Evolutionary conservation across 176 grass and related monocot species (phyloP), one percentile per base, ranked within the genome.

Genomic region (Oryza punctata): DNA sequence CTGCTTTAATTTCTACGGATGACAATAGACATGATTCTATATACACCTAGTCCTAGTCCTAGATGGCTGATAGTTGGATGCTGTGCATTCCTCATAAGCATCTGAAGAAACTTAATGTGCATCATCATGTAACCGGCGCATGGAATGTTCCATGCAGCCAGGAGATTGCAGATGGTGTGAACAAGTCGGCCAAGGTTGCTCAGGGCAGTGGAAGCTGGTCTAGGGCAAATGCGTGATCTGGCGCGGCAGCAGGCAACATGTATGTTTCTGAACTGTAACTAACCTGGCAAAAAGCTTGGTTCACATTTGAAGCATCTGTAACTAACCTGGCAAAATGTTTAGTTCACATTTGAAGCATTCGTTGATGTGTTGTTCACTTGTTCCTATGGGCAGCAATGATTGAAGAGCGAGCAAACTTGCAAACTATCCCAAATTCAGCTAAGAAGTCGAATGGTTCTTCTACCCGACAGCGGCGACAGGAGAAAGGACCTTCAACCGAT

Each of bases 151-250:
- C 86, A 75, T 91, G 68, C 82, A 97, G 91, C 72, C 89, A 97
- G 67, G 91, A 90, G 57, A 90, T 97, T 81, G 69, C 89, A 26
- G 81, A 85, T 63, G 89, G 84, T 41, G 82, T 97, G 69, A 91
- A 78, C 75, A 97, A 97, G 90, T 97, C 94, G 15, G 75, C 81
- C 24, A 88, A 88, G 75, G 85, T 92, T 75, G 89, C 87, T 63
- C 72, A 86, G 86, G n/a, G 85, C 91, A 57, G 91, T 92, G 50
- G 82, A 89, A 83, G 82, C 78, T 54, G 87, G 94, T 45, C 88
- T 91, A 61, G 78, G 86, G 44, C 94, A 97, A 77, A 91, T 97
- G 72, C 75, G 87, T 78, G 59, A 80, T 85, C 61, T 91, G 29
- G 79, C 86, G 63, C 84, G 72, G 44, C 71, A 86, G 46, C 86